A percentile compares a stretch with the other conserved stretches of the same genome.
These are phyloP conservation scores for Ophiosphaerella narmari DNA, from an alignment of 2,329 filamentous ascomycete genomes.

Conservation along the genomic window DNA sequence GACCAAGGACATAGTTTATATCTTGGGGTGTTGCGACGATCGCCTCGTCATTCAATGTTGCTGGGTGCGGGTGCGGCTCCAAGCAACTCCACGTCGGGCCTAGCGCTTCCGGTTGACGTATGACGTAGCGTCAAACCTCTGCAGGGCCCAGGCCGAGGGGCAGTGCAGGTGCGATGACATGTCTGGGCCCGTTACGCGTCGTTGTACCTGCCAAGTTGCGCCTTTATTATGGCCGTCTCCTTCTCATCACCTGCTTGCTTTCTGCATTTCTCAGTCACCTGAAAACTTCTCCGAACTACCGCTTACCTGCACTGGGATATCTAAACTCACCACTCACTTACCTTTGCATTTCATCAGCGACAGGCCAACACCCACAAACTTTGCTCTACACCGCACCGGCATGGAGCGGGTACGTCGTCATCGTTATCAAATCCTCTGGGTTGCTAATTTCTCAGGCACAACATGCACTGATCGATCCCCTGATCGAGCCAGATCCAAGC, in stretches of 20 bases:
- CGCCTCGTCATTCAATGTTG: slow-evolving; percentile 19
- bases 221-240: slow-evolving; percentile 24
- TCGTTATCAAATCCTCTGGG: background rate
- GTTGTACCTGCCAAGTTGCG: slow-evolving; percentile 41
- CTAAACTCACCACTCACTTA: background rate
- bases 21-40: slow-evolving; percentile 17
- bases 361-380: slow-evolving; percentile 1
- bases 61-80: slow-evolving; percentile 2
- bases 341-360: slow-evolving; percentile 2
- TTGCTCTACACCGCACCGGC: slow-evolving; percentile 2
- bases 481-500: slow-evolving; percentile 69
- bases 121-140: slow-evolving; percentile 29
- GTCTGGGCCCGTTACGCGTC: slow-evolving; percentile 26
- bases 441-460: slow-evolving; percentile 56
- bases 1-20: slow-evolving; percentile 38
- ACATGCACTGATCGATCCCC: slow-evolving; percentile 70
- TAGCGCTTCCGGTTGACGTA: slow-evolving; percentile 21
- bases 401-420: slow-evolving; percentile 15
- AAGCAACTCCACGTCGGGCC: slow-evolving; percentile 20
- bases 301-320: slow-evolving; percentile 4
- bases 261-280: background rate
- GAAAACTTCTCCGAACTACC: background rate
- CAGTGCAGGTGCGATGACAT: slow-evolving; percentile 23
- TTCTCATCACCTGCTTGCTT: slow-evolving; percentile 16
- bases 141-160: slow-evolving; percentile 21